Conservation (phyloP, 2,329 filamentous ascomycete species). For the Stenocarpella maydis region DNA sequence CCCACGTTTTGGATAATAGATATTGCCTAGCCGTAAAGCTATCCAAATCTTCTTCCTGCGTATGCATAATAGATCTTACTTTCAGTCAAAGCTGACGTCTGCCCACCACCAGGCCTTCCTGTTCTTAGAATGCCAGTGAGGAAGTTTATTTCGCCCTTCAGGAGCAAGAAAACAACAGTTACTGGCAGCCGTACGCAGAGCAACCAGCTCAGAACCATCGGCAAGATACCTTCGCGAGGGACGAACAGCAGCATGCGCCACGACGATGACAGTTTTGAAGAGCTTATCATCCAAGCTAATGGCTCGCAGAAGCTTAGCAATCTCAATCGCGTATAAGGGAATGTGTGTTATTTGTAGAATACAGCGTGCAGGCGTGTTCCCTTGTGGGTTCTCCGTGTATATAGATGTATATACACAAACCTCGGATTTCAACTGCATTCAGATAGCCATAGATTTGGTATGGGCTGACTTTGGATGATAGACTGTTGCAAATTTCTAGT, state of each 20-base stretch:
- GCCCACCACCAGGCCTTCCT: not conserved
- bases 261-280: constrained; percentile 14
- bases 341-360: not conserved
- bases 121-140: not conserved
- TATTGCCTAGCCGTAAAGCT: too few relatives aligned
- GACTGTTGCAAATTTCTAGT: too few relatives aligned
- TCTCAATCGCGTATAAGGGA: not conserved
- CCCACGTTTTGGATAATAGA: too few relatives aligned
- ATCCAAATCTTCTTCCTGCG: too few relatives aligned
- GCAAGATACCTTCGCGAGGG: not conserved
- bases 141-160: not conserved
- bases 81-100: not conserved
- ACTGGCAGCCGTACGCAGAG: constrained; percentile 3
- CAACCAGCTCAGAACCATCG: constrained; percentile 7
- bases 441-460: too few relatives aligned
- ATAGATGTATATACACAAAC: too few relatives aligned
- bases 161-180: not conserved
- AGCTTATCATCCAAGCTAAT: not conserved
- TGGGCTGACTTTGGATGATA: too few relatives aligned
- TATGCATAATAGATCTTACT: too few relatives aligned
- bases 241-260: not conserved
- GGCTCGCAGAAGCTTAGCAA: not conserved
- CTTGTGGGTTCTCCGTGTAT: too few relatives aligned
- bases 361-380: not conserved
- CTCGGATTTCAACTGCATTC: too few relatives aligned